Base-by-base conservation (phyloP, 192 early-diverging fungal species). In the Bifiguratus adelaidae region DNA sequence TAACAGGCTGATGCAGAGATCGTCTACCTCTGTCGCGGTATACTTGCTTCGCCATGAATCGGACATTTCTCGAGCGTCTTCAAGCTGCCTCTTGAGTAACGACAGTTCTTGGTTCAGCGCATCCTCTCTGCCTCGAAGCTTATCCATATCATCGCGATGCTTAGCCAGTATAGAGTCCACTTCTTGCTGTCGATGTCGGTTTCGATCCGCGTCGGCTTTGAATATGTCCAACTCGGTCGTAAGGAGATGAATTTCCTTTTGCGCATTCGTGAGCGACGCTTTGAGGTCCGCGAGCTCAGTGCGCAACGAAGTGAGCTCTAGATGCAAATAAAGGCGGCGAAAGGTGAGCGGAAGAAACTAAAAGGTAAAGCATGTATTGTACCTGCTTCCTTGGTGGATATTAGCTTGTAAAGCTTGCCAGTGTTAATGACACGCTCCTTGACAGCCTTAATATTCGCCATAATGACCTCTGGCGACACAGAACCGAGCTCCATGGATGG, bases 391-490 rank as follows among this genome's bases (percentile, higher is more conserved):
- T 38, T 38, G 7, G 37, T 38, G 16, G 16, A 20, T 7, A 38
- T 20, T 20, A 38, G 16, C 37, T 38, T 38, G 16, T 20, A 21
- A 7, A 38, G n/a, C 37, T 38, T 38, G 37, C 12, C 22, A 4
- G 37, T 38, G 22, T 38, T 38, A 4, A 38, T 38, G 12, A 38
- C 37, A n/a, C 37, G 37, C n/a, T 38, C 37, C 37, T 38, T 38
- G 16, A 38, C 22, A 7, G 37, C n/a, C 37, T 38, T 15, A 7
- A 38, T 38, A 21, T 38, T 38, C 6, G 16, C 37, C n/a, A n/a
- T n/a, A n/a, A n/a, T n/a, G n/a, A n/a, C n/a, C n/a, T n/a, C n/a
- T n/a, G n/a, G n/a, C n/a, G n/a, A n/a, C n/a, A n/a, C n/a, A n/a
- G n/a, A n/a, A n/a, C n/a, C n/a, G n/a, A n/a, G n/a, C n/a, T n/a